Evolutionary conservation across 208 protist genomes (phyloP).

Genomic region (Acanthamoeba sp.): DNA sequence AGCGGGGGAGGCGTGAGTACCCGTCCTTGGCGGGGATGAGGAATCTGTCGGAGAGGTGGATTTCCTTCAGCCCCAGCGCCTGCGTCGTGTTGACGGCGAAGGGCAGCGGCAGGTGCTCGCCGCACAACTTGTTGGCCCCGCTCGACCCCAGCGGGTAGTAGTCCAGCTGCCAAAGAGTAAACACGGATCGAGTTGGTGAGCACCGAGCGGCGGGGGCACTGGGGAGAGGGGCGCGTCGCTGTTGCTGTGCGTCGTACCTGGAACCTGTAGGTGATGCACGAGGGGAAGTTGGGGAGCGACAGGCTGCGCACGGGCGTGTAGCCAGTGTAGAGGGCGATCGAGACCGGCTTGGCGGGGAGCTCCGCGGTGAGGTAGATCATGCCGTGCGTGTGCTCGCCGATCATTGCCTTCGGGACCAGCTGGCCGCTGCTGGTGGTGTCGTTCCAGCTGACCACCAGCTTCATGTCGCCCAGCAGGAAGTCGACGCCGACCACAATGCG

Average conservation of each 20-base stretch:
- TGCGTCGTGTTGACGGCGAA: slow-evolving; percentile 48
- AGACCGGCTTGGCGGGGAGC: not conserved
- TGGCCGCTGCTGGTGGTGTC: not conserved
- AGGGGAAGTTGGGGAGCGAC: slow-evolving; percentile 19
- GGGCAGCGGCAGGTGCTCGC: slow-evolving; percentile 23
- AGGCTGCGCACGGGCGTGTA: not conserved
- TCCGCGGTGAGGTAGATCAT: slow-evolving; percentile 35
- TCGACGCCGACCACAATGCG: slow-evolving; percentile 23
- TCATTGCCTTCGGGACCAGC: not conserved
- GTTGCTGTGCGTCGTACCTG: slow-evolving; percentile 24
- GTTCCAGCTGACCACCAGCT: slow-evolving; percentile 45
- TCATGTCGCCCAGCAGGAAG: slow-evolving; percentile 69
- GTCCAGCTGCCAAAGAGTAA: not conserved
- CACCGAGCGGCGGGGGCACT: no score
- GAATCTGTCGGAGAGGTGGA: slow-evolving; percentile 49
- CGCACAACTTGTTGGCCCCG: not conserved
- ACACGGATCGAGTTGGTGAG: no score
- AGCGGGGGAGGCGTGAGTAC: not conserved
- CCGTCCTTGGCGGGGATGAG: not conserved
- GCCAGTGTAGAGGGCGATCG: slow-evolving; percentile 8
- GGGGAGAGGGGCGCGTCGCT: no score
- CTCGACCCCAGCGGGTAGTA: not conserved
- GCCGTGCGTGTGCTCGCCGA: slow-evolving; percentile 26
- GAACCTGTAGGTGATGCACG: slow-evolving; percentile 56
- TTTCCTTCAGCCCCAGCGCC: slow-evolving; percentile 22